Base-by-base conservation (phyloP, 2,329 filamentous ascomycete genomes). In the Microascus cirrosus region DNA sequence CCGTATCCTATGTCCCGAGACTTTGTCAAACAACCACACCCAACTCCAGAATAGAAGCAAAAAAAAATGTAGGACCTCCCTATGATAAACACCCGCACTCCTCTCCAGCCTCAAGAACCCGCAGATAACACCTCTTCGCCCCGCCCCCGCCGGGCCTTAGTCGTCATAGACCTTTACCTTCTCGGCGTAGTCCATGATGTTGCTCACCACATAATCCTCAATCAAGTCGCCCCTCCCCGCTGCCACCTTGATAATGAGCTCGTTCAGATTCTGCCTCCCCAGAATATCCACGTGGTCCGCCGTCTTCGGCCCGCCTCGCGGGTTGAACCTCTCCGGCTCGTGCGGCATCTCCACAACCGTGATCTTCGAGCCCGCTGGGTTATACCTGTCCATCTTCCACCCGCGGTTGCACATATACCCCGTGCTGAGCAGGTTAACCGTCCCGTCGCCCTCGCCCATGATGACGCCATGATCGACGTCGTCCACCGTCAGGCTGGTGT, bases 401-500 rank as follows among this genome's bases (percentile, higher is more conserved):
- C 94, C 94, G 65, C 87, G 90, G 64, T 90, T 87, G 70, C 94
- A 99, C 94, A 99, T 97, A 70, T 97, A 99, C 2, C 93, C 94
- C 1, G 85, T 84, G 64, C 89, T 95, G 12, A 99, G 74, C n/a
- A 99, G 72, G 62, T 92, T 95, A 50, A 99, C 94, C 0, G 94
- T 99, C 1, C 94, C 94, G 65, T 99, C 94, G 3, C 94, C 94
- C 70, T 97, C 94, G 42, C 93, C 93, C 79, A 96, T 87, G 36
- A 95, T 79, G n/a, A 99, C 90, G 25, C 94, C 94, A 63, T 89
- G 94, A 68, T 99, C 92, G 4, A 84, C 77, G 2, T 78, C 76
- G 18, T 77, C 81, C 56, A 77, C 76, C 1, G 77, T 86, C 35
- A 86, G 68, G 1, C 74, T 76, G 0, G 85, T 87, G 64, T 90